Evolutionary conservation across 2,329 filamentous ascomycete genomes (phyloP).

Genomic region (Ilyonectria destructans): DNA sequence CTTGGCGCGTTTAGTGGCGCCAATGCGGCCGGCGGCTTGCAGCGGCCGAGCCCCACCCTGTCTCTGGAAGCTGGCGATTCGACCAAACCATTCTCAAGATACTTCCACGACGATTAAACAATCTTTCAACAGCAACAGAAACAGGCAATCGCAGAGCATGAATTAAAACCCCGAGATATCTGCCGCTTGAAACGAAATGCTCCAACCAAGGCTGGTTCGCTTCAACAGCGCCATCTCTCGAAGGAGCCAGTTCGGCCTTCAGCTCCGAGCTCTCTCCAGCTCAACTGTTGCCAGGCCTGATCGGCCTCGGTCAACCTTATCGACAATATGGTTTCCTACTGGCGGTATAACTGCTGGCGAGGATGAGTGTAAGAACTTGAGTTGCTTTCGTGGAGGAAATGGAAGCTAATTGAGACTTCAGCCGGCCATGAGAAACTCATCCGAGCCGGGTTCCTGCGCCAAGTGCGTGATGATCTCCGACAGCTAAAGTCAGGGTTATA

Average conservation of each 20-base stretch:
- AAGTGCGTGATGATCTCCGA: conserved; percentile 65
- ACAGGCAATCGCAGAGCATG: conserved; percentile 2
- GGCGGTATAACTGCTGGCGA: conserved; percentile 75
- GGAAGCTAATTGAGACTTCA: conserved; percentile 50
- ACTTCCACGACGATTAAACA: conserved; percentile 8
- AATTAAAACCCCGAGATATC: conserved; percentile 2
- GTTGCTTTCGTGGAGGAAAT: too few relatives aligned
- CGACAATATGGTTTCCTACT: conserved; percentile 85
- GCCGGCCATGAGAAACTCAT: conserved; percentile 79
- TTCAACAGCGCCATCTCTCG: conserved; percentile 29
- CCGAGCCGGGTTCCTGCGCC: conserved; percentile 81
- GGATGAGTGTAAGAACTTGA: conserved; percentile 65
- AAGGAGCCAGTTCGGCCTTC: conserved; percentile 27
- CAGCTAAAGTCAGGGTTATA: conserved; percentile 6
- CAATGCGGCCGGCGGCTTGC: conserved; percentile 19
- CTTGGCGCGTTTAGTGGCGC: conserved; percentile 41
- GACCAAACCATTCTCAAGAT: conserved; percentile 25
- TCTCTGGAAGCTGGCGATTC: conserved; percentile 21
- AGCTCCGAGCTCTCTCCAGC: conserved; percentile 44
- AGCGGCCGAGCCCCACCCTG: conserved; percentile 24
- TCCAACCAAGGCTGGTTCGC: conserved; percentile 31
- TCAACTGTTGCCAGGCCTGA: conserved; percentile 54
- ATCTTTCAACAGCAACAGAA: not conserved
- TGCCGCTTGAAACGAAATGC: conserved; percentile 34
- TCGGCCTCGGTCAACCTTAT: conserved; percentile 64